A percentile compares a stretch with the other conserved stretches of the same genome.
Conservation (phyloP, 2,329 filamentous ascomycete species). For the Pseudofabraea citricarpa region DNA sequence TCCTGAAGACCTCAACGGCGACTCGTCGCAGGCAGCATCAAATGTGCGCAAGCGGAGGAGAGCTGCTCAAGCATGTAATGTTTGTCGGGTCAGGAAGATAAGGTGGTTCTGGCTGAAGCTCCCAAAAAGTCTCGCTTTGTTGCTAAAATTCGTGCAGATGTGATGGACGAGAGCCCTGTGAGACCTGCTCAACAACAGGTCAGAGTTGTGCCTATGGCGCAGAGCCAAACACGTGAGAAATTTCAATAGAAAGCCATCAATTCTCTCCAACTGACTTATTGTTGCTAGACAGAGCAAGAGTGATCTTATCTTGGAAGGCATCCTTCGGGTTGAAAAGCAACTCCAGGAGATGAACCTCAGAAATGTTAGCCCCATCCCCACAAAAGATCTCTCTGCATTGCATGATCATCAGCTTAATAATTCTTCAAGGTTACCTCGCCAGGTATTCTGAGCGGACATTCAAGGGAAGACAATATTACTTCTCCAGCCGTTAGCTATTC, state of each 20-base stretch:
- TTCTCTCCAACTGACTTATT: background rate
- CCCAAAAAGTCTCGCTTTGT: too few relatives aligned
- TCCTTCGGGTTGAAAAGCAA: conserved; percentile 40
- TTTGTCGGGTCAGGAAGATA: conserved; percentile 42
- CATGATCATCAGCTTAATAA: background rate
- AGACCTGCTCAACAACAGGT: conserved; percentile 12
- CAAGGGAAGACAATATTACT: conserved; percentile 1
- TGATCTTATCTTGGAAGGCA: conserved; percentile 45
- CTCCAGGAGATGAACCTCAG: conserved; percentile 37
- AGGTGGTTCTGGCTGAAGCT: too few relatives aligned
- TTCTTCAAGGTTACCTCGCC: conserved; percentile 1
- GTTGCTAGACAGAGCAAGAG: conserved; percentile 39
- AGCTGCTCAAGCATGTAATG: conserved; percentile 36
- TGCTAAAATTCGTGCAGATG: conserved; percentile 35
- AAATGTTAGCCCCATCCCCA: background rate
- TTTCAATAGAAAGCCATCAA: too few relatives aligned
- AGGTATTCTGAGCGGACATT: background rate
- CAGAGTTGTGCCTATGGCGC: conserved; percentile 25
- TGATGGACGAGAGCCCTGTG: conserved; percentile 42
- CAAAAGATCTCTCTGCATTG: background rate
- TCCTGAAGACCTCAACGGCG: background rate
- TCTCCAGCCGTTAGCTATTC: background rate
- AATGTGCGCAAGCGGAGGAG: conserved; percentile 3
- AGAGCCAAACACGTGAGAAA: conserved; percentile 26
- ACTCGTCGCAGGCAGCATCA: background rate